Base-by-base conservation (phyloP, 805 yeast species). In the Saturnispora gosingensis region DNA sequence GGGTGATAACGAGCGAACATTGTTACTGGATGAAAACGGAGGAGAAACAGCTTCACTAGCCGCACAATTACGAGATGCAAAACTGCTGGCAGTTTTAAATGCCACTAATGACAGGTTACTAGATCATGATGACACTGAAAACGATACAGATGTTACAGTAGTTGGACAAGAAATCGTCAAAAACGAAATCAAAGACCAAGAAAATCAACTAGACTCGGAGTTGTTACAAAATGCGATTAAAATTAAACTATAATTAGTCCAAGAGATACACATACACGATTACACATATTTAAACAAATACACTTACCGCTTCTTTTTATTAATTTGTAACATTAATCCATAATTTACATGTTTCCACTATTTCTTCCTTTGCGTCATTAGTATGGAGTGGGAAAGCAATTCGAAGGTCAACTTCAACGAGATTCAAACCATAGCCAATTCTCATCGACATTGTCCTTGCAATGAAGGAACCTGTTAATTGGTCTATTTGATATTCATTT, bases 351-450 rank as follows among this genome's bases (percentile, higher is more conserved):
- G 59, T 64, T 57, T 73, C 76, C 13, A 56, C 44, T 35, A 51
- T 43, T 32, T 51, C 54, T 8, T 47, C 49, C 25, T 24, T 38
- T 7, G 42, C 42, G 9, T 38, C 42, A 20, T 38, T 38, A 40
- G 27, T 40, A 22, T 40, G 44, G 24, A 40, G 44, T 13, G 44
- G 44, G 22, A 45, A 45, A 10, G 25, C 47, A 24, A 45, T 22
- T 13, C 25, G 35, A 18, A 47, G 32, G 9, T 47, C 50, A 30
- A 32, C 32, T 27, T 27, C 36, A 38, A 76, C 61, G 49, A 70
- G 61, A 53, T 75, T 77, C 56, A 77, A 63, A 1, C 82, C 82
- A 45, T 66, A 56, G 18, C 75, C 72, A 34, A 77, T 61, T 18
- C 54, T 46, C 27, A 55, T 34, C 4, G 20, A 13, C 51, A 49